Conservation (phyloP, 805 yeast genomes). For the Candida anglica region DNA sequence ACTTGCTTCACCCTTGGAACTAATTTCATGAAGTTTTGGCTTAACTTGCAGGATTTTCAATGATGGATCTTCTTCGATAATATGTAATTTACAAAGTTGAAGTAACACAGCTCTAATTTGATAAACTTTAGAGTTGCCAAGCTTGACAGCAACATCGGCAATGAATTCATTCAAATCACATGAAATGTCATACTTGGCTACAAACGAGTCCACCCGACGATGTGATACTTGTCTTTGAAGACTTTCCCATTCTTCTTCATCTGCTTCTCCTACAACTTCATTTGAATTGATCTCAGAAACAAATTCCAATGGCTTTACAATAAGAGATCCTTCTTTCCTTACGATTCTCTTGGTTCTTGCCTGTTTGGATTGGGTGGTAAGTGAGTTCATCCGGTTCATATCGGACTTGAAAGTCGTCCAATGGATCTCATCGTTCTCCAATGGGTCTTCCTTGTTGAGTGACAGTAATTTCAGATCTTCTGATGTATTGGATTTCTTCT, state of each 20-base stretch:
- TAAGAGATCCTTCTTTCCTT: conserved; percentile 31
- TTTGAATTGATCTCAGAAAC: conserved; percentile 39
- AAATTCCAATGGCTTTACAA: conserved; percentile 40
- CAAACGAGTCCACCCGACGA: conserved; percentile 29
- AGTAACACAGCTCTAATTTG: conserved; percentile 58
- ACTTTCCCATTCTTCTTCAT: conserved; percentile 11
- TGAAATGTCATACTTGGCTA: conserved; percentile 21
- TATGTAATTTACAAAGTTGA: conserved; percentile 65
- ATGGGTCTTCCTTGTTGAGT: conserved; percentile 17
- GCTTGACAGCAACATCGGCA: conserved; percentile 38
- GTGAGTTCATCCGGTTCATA: conserved; percentile 67
- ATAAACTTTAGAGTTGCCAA: conserved; percentile 39
- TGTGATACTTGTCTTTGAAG: conserved; percentile 8
- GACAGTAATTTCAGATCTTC: no score
- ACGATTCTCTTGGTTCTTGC: conserved; percentile 59
- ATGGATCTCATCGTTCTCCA: conserved; percentile 29
- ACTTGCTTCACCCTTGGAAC: conserved; percentile 51
- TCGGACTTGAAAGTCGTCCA: conserved; percentile 48
- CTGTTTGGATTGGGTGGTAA: conserved; percentile 65
- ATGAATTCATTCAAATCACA: conserved; percentile 39
- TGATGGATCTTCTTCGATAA: conserved; percentile 28
- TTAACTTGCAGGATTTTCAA: conserved; percentile 30
- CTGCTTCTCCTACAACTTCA: conserved; percentile 22
- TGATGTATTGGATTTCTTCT: conserved; percentile 29
- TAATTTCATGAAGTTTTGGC: conserved; percentile 39